Base-by-base conservation (phyloP, 352 stramenopile species). In the Globisporangium cederbergense region DNA sequence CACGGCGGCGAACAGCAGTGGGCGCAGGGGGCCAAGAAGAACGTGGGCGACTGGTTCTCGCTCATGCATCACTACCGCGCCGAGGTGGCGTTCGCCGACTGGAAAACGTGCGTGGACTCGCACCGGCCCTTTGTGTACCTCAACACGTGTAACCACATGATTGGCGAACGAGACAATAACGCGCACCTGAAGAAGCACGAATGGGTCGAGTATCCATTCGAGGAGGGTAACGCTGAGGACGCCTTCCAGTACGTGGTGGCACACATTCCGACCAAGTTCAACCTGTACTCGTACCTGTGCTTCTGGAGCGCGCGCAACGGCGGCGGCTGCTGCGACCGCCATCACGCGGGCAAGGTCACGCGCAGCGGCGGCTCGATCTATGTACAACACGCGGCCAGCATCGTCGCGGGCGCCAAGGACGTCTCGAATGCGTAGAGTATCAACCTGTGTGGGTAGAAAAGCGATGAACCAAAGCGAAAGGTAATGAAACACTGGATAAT, bases 91-190 rank as follows among this genome's bases (percentile, higher is more conserved):
- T 71, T 73, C 60, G 58, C 56, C 11, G 72, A 81, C 34, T 95
- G 87, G 87, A 62, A 73, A 49, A 46, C 78, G 43, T 62, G 70
- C 14, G 63, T 54, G 8, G 73, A 76, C 67, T 78, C 67, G 20
- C 60, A 86, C 45, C 85, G 87, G 6, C 87, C 87, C 46, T 76
- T 86, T 43, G 70, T 94, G n/a, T 95, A 78, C 66, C 80, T 95
- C 62, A 95, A 94, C 78, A 95, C 87, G 54, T 95, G 87, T 77
- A 95, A 95, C 60, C 87, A 95, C 84, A 91, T 95, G 84, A 92
- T 95, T 64, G 83, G 87, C 50, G 78, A 95, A 70, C 76, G 66
- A 46, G 87, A 95, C 75, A 95, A 92, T 67, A 95, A 95, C 65
- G 65, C 75, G 28, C 73, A 64, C 4, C 73, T 95, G 57, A 68